Conservation (phyloP, 176 grass and related monocot genomes). For the Metroxylon sagu region DNA sequence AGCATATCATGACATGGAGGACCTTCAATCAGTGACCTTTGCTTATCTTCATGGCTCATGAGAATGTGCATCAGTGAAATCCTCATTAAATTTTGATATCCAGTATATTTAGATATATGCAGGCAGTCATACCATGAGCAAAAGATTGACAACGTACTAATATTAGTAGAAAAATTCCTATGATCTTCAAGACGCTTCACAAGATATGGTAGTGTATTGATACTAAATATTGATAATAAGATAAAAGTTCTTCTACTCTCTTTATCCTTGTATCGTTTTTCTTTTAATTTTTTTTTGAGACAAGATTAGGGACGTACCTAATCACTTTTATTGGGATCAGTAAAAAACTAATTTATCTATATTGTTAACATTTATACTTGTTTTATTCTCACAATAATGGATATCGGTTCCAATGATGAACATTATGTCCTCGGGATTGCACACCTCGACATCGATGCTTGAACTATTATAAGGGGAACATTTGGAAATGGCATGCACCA, state of each 20-base stretch:
- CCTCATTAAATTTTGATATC: constrained; percentile 5
- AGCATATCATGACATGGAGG: constrained; percentile 65
- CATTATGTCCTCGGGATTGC: background rate
- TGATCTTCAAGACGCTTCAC: background rate
- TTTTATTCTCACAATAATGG: background rate
- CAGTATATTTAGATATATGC: background rate
- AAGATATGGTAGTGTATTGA: too few species aligned
- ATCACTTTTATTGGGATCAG: too few species aligned
- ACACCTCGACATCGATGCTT: background rate
- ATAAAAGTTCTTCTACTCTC: too few species aligned
- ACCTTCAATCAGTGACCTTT: constrained; percentile 60
- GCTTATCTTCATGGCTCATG: constrained; percentile 65
- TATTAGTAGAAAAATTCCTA: background rate
- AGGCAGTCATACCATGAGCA: background rate
- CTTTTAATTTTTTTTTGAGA: too few species aligned
- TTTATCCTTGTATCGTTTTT: too few species aligned
- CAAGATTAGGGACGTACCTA: too few species aligned
- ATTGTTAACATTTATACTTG: too few species aligned
- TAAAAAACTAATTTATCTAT: too few species aligned
- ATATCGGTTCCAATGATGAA: background rate
- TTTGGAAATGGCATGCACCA: constrained; percentile 1
- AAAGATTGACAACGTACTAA: background rate
- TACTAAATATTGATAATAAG: too few species aligned
- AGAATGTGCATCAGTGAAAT: constrained; percentile 10
- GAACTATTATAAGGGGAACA: background rate